phyloP scores from a whole-genome alignment of 176 grass and related monocot genomes.

The Tillandsia fasciculata region DNA sequence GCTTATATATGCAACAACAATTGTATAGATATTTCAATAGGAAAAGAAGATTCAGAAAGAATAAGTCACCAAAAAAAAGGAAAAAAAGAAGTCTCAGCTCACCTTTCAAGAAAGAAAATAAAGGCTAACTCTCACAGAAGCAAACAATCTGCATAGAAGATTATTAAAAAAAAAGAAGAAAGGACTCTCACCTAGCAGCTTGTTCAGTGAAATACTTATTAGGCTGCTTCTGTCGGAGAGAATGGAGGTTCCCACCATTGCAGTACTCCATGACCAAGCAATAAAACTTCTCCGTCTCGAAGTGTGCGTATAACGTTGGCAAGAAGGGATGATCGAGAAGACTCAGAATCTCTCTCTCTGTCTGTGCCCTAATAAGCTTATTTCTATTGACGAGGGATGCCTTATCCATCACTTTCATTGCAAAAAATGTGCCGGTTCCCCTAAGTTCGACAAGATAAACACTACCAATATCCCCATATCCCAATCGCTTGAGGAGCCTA shows the following conservation, averaged over 20 bases:
- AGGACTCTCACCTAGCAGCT: constrained; percentile 41
- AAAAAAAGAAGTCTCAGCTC: background rate
- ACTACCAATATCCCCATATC: constrained; percentile 83
- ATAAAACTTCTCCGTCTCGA: constrained; percentile 85
- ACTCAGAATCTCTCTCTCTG: constrained; percentile 75
- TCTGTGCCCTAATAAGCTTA: constrained; percentile 69
- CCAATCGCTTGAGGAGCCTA: constrained; percentile 8
- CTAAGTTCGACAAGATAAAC: constrained; percentile 93
- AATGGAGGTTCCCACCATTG: constrained; percentile 89
- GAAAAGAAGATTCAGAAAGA: background rate
- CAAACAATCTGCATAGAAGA: background rate
- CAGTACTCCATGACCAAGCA: constrained; percentile 97
- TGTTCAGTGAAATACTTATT: constrained; percentile 71
- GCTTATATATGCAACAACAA: too few species aligned
- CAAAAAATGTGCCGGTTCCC: constrained; percentile 45
- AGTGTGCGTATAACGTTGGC: constrained; percentile 79
- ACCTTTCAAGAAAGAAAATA: too few species aligned
- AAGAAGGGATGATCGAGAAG: constrained; percentile 89
- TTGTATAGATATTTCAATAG: too few species aligned
- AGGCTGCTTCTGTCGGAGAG: constrained; percentile 73
- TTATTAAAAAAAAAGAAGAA: background rate
- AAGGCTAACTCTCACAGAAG: too few species aligned
- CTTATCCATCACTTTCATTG: constrained; percentile 99
- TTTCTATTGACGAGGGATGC: constrained; percentile 55
- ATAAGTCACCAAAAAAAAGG: too few species aligned